Conservation (phyloP, 1,284 basidiomycete genomes). For the Ceratobasidium sp. region DNA sequence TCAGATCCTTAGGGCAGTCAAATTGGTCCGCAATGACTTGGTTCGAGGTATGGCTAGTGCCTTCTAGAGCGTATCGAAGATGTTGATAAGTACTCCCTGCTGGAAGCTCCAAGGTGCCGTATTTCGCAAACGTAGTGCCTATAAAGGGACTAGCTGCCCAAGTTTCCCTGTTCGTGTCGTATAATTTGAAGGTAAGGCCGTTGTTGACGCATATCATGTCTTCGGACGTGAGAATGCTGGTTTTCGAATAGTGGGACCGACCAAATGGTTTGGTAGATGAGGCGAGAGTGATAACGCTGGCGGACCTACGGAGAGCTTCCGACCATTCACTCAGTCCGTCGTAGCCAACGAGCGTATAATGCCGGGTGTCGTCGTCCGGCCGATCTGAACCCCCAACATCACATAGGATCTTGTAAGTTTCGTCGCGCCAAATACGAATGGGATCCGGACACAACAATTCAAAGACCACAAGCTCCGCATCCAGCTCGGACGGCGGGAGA, state of each 20-base stretch:
- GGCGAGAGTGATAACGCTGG: constrained; percentile 55
- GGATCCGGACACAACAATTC: constrained; percentile 61
- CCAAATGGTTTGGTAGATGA: constrained; percentile 62
- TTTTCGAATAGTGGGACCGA: constrained; percentile 57
- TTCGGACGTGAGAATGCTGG: constrained; percentile 53
- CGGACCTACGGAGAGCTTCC: neutral
- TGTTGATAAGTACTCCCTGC: constrained; percentile 55
- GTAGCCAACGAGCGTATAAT: neutral
- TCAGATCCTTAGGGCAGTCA: constrained; percentile 58
- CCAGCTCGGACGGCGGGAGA: constrained; percentile 55
- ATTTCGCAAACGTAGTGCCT: constrained; percentile 47
- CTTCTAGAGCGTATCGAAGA: constrained; percentile 59
- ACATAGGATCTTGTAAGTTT: constrained; percentile 58
- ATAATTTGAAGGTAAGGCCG: constrained; percentile 54
- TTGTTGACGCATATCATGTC: constrained; percentile 57
- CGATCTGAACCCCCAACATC: constrained; percentile 1
- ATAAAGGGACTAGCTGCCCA: constrained; percentile 49
- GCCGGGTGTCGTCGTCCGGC: neutral
- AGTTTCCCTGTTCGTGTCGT: constrained; percentile 18
- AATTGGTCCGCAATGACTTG: constrained; percentile 61
- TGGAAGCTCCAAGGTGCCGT: constrained; percentile 57
- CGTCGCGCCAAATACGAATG: constrained; percentile 63
- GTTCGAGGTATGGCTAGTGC: constrained; percentile 62
- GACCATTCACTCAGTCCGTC: neutral
- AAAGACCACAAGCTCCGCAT: constrained; percentile 60